These are phyloP conservation scores for Mucor saturninus DNA, from an alignment of 371 early-diverging fungal species.

Conservation along the genomic window DNA sequence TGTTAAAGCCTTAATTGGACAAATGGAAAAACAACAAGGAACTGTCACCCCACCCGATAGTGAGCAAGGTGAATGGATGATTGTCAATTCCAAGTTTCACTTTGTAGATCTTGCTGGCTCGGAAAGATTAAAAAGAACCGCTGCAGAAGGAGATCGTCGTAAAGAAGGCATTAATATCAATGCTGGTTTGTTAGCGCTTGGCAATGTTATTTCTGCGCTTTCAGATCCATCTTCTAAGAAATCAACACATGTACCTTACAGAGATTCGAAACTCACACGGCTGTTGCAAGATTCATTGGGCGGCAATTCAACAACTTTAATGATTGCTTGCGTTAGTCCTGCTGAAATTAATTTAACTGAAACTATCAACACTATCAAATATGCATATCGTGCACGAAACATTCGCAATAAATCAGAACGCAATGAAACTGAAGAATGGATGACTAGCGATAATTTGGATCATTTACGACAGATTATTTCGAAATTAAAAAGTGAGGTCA, in stretches of 20 bases:
- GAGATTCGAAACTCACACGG: slow-evolving; percentile 97
- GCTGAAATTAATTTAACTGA: slow-evolving; percentile 84
- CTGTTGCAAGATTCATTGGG: slow-evolving; percentile 96
- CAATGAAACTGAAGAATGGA: slow-evolving; percentile 72
- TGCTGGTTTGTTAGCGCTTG: slow-evolving; percentile 96
- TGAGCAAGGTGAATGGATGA: slow-evolving; percentile 51
- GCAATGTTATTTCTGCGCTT: slow-evolving; percentile 98
- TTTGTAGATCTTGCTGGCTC: slow-evolving; percentile 99
- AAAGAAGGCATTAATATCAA: slow-evolving; percentile 99
- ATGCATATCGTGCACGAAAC: slow-evolving; percentile 87
- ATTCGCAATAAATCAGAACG: slow-evolving; percentile 83
- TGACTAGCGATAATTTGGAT: slow-evolving; percentile 61
- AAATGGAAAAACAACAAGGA: slow-evolving; percentile 37
- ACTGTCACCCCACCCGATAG: slow-evolving; percentile 19
- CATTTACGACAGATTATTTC: slow-evolving; percentile 61
- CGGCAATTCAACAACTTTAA: slow-evolving; percentile 89
- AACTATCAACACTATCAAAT: slow-evolving; percentile 90
- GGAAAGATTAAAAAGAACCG: slow-evolving; percentile 95
- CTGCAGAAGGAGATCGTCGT: slow-evolving; percentile 91
- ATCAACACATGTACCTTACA: slow-evolving; percentile 88
- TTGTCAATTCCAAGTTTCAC: slow-evolving; percentile 85
- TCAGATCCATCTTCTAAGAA: slow-evolving; percentile 64
- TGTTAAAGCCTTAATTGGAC: slow-evolving; percentile 41
- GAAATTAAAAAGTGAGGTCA: slow-evolving; percentile 61
- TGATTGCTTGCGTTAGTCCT: slow-evolving; percentile 94